Evolutionary conservation across 2,329 filamentous ascomycete genomes (phyloP), one percentile per base, ranked within the genome.

Genomic region (Pseudocercospora musae): DNA sequence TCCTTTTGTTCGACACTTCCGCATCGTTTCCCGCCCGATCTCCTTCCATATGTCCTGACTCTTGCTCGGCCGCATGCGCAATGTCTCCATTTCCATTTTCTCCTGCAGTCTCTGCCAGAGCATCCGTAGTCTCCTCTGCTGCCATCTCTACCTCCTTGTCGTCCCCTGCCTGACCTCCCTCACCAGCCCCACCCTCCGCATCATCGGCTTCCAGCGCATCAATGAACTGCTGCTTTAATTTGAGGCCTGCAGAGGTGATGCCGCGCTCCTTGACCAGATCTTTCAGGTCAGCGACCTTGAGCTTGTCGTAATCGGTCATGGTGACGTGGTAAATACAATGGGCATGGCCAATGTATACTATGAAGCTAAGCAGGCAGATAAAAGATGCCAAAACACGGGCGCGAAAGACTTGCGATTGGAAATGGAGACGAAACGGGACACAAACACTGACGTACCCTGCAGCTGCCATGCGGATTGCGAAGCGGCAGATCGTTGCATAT

Each of bases 211-310:
- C 71, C 8, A 82, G 72, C 66, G 77, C 79, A 62, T 81, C 79
- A 33, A 82, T 73, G 53, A 80, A 79, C 62, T 81, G 77, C 62
- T 78, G 77, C 69, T 82, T 82, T 53, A 79, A 73, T 56, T 79
- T 79, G 29, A 82, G 70, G 23, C 79, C 78, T 0, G 79, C 79
- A 23, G 74, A 74, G 1, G 79, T 72, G 60, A 82, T 81, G 50
- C 75, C 74, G 55, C 79, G 76, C 40, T 81, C 78, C 61, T 81
- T 82, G 53, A 81, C 71, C 57, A 81, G 59, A 60, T 78, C 73
- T 65, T 78, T 77, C 55, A 82, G 73, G 65, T 81, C 77, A 58
- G 76, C 74, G 65, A 82, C 80, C 23, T 80, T 82, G 49, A 78
- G 74, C 63, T 77, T 78, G 68, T 71, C 76, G 73, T 82, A 82